Conservation (phyloP, 768 basidiomycete species). For the Lactifluus subvellereus region DNA sequence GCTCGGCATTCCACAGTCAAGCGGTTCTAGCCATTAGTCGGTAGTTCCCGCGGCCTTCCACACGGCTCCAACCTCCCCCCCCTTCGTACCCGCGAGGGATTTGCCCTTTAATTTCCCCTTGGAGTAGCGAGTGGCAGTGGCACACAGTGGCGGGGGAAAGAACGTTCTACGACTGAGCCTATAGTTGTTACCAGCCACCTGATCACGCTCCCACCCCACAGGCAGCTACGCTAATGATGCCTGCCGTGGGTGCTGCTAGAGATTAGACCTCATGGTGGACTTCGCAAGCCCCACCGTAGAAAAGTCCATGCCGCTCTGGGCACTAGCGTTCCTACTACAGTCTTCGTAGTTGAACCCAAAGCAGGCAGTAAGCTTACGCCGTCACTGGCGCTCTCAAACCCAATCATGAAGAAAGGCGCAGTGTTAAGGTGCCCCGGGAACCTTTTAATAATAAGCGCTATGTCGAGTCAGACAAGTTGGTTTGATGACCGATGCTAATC, state of each 20-base stretch:
- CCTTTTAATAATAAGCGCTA: neutral
- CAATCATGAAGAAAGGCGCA: neutral
- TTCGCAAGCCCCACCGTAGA: conserved; percentile 33
- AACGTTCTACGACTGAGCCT: neutral
- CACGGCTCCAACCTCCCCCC: neutral
- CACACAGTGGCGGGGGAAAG: neutral
- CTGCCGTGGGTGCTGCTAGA: conserved; percentile 39
- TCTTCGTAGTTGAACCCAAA: neutral
- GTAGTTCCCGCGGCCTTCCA: neutral
- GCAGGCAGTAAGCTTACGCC: neutral
- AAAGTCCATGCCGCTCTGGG: neutral
- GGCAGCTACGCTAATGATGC: neutral
- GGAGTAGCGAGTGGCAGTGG: neutral
- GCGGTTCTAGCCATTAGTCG: neutral
- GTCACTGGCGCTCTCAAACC: neutral
- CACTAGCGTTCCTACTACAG: conserved; percentile 3
- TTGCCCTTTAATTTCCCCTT: neutral
- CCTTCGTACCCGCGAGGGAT: neutral
- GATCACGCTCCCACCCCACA: neutral
- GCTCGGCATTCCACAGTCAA: neutral
- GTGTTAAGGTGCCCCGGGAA: neutral
- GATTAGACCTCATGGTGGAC: conserved; percentile 53
- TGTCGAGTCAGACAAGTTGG: neutral
- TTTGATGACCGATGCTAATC: neutral
- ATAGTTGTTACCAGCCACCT: neutral